Evolutionary conservation across 257 asterid genomes (phyloP).

Genomic region (Solanum virginianum): DNA sequence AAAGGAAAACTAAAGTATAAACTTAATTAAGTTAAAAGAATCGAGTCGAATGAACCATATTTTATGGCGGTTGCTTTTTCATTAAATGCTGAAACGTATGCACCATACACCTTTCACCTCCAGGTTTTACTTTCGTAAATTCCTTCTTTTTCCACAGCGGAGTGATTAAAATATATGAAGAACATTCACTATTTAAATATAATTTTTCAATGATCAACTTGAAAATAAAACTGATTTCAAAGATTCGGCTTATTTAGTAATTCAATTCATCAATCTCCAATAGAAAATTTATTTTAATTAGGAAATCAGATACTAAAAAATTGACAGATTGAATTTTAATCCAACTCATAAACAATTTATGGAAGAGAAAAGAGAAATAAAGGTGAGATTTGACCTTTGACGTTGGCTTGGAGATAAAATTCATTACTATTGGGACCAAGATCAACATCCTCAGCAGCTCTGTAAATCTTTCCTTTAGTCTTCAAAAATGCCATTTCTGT

Average conservation of each 20-base stretch:
- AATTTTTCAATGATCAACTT: background rate
- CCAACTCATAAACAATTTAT: background rate
- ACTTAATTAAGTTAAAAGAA: background rate
- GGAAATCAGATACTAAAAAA: background rate
- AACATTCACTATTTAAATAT: too few relatives aligned
- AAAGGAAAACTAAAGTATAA: background rate
- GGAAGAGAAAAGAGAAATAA: background rate
- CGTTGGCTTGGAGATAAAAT: slow-evolving; percentile 52
- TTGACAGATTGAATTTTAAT: background rate
- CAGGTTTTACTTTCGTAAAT: background rate
- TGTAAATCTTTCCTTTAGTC: slow-evolving; percentile 48
- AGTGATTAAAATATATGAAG: background rate
- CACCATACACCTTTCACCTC: background rate
- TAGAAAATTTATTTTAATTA: background rate
- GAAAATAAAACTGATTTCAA: background rate
- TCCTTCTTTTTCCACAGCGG: too few relatives aligned
- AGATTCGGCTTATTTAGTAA: background rate
- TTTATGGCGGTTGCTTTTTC: background rate
- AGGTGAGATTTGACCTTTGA: slow-evolving; percentile 41
- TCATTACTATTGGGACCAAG: slow-evolving; percentile 55
- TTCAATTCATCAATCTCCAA: background rate
- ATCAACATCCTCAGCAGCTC: slow-evolving; percentile 48
- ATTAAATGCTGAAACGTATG: background rate
- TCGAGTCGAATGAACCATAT: background rate
- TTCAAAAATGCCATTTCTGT: slow-evolving; percentile 35